A percentile compares a stretch with the other conserved stretches of the same genome.
Evolutionary conservation across 2,329 filamentous ascomycete genomes (phyloP).

Genomic region (Aspergillus vadensis): DNA sequence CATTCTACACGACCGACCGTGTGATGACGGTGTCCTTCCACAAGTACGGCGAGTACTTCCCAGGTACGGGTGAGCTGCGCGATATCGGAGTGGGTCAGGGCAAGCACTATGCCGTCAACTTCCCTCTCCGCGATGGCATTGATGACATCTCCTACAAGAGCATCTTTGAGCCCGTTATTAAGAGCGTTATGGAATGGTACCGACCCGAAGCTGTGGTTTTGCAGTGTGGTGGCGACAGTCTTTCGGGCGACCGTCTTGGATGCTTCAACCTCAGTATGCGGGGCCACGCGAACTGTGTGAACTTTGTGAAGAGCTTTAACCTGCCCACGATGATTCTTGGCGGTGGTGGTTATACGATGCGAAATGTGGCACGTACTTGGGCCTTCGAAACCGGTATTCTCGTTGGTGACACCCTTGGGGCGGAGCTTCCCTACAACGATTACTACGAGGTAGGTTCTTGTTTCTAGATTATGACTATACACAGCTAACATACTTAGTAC

Average conservation of each 20-base stretch:
- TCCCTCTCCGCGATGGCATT: constrained; percentile 69
- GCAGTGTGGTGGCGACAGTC: constrained; percentile 68
- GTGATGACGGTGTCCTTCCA: constrained; percentile 74
- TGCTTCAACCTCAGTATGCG: constrained; percentile 73
- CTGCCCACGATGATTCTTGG: constrained; percentile 67
- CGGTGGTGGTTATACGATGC: constrained; percentile 70
- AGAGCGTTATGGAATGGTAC: constrained; percentile 70
- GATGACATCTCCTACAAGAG: constrained; percentile 68
- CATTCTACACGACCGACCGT: constrained; percentile 70
- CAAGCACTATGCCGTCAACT: constrained; percentile 70
- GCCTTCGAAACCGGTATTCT: constrained; percentile 74
- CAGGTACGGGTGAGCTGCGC: constrained; percentile 67
- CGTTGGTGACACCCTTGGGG: constrained; percentile 77
- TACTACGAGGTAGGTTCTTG: constrained; percentile 69
- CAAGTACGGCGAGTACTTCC: constrained; percentile 74
- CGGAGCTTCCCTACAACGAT: constrained; percentile 90
- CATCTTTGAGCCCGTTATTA: constrained; percentile 69
- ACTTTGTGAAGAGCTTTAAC: constrained; percentile 68
- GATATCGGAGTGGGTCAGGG: constrained; percentile 69
- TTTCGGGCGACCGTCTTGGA: constrained; percentile 67
- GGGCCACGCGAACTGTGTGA: constrained; percentile 70
- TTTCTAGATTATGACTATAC: not conserved
- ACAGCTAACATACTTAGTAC: constrained; percentile 53
- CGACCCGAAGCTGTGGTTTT: constrained; percentile 67
- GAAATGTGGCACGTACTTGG: constrained; percentile 65